Percentiles rank a stretch among this genome's conserved stretches.
Evolutionary conservation across 2,329 filamentous ascomycete species (phyloP).

Genomic region (Phialemoniopsis sp.): DNA sequence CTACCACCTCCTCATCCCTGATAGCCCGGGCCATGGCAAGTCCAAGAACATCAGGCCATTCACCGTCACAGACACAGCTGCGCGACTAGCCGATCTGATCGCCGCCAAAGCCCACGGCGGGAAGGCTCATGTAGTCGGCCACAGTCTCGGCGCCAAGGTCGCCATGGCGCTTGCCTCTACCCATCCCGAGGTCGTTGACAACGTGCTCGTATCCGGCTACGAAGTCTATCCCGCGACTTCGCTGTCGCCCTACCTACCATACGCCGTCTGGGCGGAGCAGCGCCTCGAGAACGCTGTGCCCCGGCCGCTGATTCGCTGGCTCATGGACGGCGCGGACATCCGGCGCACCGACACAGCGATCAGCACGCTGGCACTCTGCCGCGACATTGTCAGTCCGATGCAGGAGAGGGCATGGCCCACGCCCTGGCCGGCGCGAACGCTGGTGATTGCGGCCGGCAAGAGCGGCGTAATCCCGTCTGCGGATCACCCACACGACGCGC

Average conservation of each 20-base stretch:
- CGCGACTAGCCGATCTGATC: slow-evolving; percentile 2
- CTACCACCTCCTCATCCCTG: slow-evolving; percentile 5
- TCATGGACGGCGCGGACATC: slow-evolving; percentile 1
- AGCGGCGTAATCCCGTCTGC: neutral
- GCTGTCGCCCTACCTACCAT: slow-evolving; percentile 1
- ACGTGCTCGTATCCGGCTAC: slow-evolving; percentile 2
- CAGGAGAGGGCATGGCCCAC: neutral
- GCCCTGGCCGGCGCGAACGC: neutral
- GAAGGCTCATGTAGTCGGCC: slow-evolving; percentile 4
- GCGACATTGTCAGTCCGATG: neutral
- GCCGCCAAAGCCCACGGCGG: slow-evolving; percentile 1
- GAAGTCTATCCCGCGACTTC: neutral
- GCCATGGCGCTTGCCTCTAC: slow-evolving; percentile 1
- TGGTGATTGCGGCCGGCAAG: slow-evolving; percentile 1
- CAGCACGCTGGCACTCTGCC: neutral
- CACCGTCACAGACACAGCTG: neutral
- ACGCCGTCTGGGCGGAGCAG: neutral
- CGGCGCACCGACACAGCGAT: neutral
- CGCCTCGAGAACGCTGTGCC: neutral
- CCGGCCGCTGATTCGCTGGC: neutral
- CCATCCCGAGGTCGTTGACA: slow-evolving; percentile 2
- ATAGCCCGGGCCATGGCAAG: slow-evolving; percentile 3
- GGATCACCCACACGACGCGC: neutral
- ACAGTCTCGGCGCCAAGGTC: slow-evolving; percentile 3
- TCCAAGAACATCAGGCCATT: slow-evolving; percentile 2